Base-by-base conservation (phyloP, 345 rosid species). In the Corymbia maculata region DNA sequence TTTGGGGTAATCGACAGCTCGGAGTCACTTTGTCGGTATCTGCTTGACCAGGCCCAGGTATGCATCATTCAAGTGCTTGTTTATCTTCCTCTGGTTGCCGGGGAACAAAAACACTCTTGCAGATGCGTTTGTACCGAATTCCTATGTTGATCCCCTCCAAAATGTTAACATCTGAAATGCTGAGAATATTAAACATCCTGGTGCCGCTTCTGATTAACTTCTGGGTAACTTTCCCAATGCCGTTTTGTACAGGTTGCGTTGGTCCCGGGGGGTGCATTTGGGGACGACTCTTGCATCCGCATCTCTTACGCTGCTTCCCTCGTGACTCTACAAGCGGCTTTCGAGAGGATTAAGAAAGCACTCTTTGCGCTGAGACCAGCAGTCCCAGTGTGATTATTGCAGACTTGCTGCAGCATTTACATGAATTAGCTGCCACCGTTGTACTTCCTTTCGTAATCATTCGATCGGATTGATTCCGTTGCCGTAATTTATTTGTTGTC, bases 231-330 rank as follows among this genome's bases (percentile, higher is more conserved):
- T 52, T 26, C 42, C 16, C 24, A 7, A 42, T 13, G n/a, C 51
- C 51, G n/a, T 50, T 44, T 44, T 89, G 80, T 45, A 28, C 91
- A 98, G 99, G 99, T 98, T 61, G 99, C 99, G 14, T 86, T 97
- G 89, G 99, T 98, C 82, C 99, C 99, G 1, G 99, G 99, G 55
- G 98, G 94, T 88, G 99, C 99, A 68, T 98, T 97, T n/a, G 99
- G 99, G 86, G 98, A 98, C 12, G 97, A 98, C 86, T 94, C 51
- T 51, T 98, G 99, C 93, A 92, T 96, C 89, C 93, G 98, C 26
- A 96, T 98, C 87, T 97, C 99, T 13, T 98, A 96, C 51, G 99
- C 99, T 1, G 97, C 96, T 84, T 97, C 99, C 68, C 95, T 96
- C 36, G 86, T 95, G 24, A 93, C 95, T 85, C 88, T 98, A 84